Evolutionary conservation across 768 basidiomycete species (phyloP).

Genomic region (Cystofilobasidium capitatum): DNA sequence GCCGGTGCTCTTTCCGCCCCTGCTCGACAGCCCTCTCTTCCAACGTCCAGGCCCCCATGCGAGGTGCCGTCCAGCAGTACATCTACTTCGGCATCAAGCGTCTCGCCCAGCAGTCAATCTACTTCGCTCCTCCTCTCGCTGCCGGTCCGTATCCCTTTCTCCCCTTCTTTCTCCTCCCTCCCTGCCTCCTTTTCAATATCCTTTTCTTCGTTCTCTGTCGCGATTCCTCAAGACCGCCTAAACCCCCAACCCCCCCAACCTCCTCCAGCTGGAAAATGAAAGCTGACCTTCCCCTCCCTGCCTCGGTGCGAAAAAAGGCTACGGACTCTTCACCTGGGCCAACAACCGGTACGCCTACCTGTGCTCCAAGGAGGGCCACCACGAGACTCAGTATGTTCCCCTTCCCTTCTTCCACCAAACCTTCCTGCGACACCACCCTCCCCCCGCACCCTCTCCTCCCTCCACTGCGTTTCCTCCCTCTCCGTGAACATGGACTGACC

Average conservation of each 20-base stretch:
- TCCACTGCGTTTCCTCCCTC: too few relatives aligned
- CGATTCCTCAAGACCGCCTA: neutral
- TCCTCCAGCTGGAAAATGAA: neutral
- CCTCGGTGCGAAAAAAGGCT: neutral
- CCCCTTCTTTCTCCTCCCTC: neutral
- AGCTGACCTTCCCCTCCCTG: neutral
- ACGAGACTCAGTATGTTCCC: neutral
- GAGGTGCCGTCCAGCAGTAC: neutral
- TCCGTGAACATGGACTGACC: too few relatives aligned
- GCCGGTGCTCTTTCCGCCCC: neutral
- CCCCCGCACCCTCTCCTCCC: too few relatives aligned
- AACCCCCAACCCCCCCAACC: neutral
- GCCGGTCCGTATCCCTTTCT: neutral
- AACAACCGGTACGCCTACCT: slow-evolving; percentile 5
- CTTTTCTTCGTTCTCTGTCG: too few relatives aligned
- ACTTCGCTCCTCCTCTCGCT: neutral
- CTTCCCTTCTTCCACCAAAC: too few relatives aligned
- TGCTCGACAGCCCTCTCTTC: neutral
- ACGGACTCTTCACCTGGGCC: slow-evolving; percentile 3
- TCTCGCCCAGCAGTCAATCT: slow-evolving; percentile 2
- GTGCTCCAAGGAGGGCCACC: slow-evolving; percentile 9
- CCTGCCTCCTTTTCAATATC: neutral
- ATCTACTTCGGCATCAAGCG: slow-evolving; percentile 11
- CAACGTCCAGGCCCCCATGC: slow-evolving; percentile 1
- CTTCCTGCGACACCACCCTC: too few relatives aligned